A percentile compares a stretch with the other conserved stretches of the same genome.
Conservation (phyloP, 2,329 filamentous ascomycete species). For the Cladosporium phlei region DNA sequence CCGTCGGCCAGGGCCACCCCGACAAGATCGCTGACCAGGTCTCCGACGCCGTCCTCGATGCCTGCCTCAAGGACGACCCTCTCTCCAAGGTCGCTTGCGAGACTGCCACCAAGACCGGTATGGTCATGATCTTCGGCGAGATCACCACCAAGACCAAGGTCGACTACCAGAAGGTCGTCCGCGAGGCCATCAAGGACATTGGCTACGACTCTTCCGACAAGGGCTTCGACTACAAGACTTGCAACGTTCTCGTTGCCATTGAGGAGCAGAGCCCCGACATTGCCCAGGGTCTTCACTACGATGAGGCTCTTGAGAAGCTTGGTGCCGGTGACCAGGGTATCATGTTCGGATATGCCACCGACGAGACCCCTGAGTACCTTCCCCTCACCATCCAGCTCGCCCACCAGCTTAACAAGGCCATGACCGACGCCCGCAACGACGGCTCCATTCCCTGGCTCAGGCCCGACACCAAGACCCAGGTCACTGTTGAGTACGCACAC, state of each 20-base stretch:
- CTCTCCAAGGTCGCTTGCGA: conserved; percentile 98
- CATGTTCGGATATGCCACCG: conserved; percentile 99
- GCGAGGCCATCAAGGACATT: conserved; percentile 93
- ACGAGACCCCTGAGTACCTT: conserved; percentile 96
- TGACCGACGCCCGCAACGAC: conserved; percentile 83
- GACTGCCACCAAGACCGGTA: conserved; percentile 98
- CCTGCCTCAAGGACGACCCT: conserved; percentile 88
- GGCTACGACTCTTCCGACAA: conserved; percentile 96
- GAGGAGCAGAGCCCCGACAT: conserved; percentile 99
- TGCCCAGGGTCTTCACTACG: conserved; percentile 97
- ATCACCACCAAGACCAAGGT: conserved; percentile 94
- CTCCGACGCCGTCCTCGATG: conserved; percentile 97
- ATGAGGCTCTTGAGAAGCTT: conserved; percentile 93
- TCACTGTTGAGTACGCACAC: conserved; percentile 97
- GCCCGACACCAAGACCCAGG: conserved; percentile 99
- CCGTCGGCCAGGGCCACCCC: conserved; percentile 40
- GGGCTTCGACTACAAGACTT: conserved; percentile 99
- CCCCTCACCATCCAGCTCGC: conserved; percentile 89
- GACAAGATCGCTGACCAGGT: conserved; percentile 68
- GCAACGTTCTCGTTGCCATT: conserved; percentile 96
- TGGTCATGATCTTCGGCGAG: conserved; percentile 99
- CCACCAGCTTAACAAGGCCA: conserved; percentile 94
- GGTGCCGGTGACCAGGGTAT: conserved; percentile 99
- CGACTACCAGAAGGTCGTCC: conserved; percentile 98
- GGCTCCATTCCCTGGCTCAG: conserved; percentile 89